Base-by-base conservation (phyloP, 208 protist species). In the Trypanosomatidae sp. region DNA sequence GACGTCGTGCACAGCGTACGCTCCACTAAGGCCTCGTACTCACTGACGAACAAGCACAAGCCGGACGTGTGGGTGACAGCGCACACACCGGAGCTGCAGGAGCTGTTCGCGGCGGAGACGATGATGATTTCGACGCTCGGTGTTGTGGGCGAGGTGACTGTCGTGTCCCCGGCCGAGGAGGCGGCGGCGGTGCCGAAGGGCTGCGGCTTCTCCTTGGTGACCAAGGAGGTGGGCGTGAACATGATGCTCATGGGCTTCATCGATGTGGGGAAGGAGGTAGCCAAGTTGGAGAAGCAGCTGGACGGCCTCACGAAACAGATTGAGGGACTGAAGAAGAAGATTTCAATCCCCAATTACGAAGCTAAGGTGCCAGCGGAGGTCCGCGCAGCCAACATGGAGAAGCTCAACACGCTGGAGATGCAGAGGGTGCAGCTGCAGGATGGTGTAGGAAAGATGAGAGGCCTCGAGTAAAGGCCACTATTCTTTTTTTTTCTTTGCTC, bases 221-320 rank as follows among this genome's bases (percentile, higher is more conserved):
- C 81, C 60, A 91, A 94, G 78, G 89, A 92, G 39, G 73, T 96
- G 6, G 87, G 86, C 39, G 81, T 95, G 49, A 80, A 97, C 73
- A 94, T 98, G 87, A 91, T 97, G 88, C 82, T 98, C 15, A 77
- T 87, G 30, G 94, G 93, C 58, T 91, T 93, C 73, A 97, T 98
- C 81, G 95, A 98, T 72, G 85, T 93, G 3, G 82, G 81, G 58
- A 95, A 95, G 89, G 95, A 98, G 78, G 80, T 97, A 36, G 74
- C 74, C 68, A 96, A 95, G 84, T 79, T 96, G 50, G 84, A 93
- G 71, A 97, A 96, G 83, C 86, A 97, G 74, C 69, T 90, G n/a
- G 84, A 73, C 2, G 84, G 75, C 41, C 77, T 97, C 7, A 53
- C 82, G 50, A 97, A 98, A 83, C 83, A 90, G 73, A 87, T 97